phyloP scores from a whole-genome alignment of 2,329 filamentous ascomycete genomes.

The Polytolypa hystricis region DNA sequence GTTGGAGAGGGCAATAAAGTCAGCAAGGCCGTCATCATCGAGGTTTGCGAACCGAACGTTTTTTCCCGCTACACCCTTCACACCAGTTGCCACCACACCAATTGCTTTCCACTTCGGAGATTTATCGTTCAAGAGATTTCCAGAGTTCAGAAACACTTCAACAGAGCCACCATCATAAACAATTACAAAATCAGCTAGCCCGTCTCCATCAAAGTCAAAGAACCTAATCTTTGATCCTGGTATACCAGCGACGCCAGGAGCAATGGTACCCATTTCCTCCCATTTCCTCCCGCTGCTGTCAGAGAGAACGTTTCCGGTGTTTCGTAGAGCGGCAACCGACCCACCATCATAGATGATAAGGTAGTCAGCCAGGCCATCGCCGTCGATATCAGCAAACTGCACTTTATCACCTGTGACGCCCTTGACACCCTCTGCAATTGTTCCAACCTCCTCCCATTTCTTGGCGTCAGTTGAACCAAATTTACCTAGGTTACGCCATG shows the following conservation, averaged over 20 bases:
- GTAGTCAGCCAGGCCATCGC: slow-evolving; percentile 1
- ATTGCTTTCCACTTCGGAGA: background rate
- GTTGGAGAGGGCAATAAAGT: background rate
- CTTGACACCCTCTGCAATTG: slow-evolving; percentile 1
- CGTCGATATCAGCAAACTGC: slow-evolving; percentile 8
- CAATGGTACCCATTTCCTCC: slow-evolving; percentile 2
- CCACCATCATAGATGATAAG: background rate
- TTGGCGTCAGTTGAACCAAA: background rate
- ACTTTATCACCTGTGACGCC: slow-evolving; percentile 1
- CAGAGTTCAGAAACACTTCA: background rate
- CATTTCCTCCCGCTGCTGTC: background rate
- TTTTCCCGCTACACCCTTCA: background rate
- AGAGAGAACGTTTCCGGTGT: background rate
- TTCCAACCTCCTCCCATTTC: no score
- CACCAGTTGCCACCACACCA: slow-evolving; percentile 1
- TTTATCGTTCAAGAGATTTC: background rate
- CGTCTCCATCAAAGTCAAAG: slow-evolving; percentile 1
- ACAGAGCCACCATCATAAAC: slow-evolving; percentile 5
- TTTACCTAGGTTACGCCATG: background rate
- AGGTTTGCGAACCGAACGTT: slow-evolving; percentile 1
- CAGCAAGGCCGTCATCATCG: background rate
- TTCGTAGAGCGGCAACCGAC: background rate
- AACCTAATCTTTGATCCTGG: background rate
- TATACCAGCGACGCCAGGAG: slow-evolving; percentile 3
- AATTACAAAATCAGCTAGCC: background rate